These are phyloP conservation scores for Claviceps capensis DNA, from an alignment of 2,329 filamentous ascomycete genomes.

Conservation along the genomic window DNA sequence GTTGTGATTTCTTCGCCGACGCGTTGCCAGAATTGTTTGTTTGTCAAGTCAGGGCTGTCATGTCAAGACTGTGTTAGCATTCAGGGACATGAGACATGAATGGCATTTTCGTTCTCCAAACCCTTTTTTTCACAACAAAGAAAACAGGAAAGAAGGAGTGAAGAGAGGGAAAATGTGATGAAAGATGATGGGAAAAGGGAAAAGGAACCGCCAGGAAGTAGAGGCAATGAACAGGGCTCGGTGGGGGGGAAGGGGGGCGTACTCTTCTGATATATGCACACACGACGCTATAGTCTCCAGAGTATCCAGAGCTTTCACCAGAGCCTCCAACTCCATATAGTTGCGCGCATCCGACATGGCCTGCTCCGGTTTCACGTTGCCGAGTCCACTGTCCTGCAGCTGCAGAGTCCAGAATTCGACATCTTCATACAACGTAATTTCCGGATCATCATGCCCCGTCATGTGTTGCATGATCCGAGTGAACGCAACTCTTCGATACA, in stretches of 20 bases:
- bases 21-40: conserved; percentile 38
- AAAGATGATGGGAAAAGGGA: not conserved
- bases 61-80: not conserved
- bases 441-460: conserved; percentile 22
- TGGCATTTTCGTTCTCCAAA: too few species aligned
- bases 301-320: conserved; percentile 51
- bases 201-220: not conserved
- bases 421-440: conserved; percentile 25
- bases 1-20: conserved; percentile 40
- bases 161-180: not conserved
- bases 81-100: not conserved
- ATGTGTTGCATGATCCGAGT: conserved; percentile 31
- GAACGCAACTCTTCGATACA: conserved; percentile 38
- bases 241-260: conserved; percentile 14
- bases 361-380: conserved; percentile 24
- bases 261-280: conserved; percentile 39
- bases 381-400: conserved; percentile 22
- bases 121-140: too few species aligned
- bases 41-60: conserved; percentile 17
- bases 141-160: not conserved
- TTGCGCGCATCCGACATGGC: conserved; percentile 43
- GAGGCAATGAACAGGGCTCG: not conserved
- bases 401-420: conserved; percentile 26
- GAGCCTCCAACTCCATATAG: conserved; percentile 54
- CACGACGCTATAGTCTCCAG: conserved; percentile 52